Base-by-base conservation (phyloP, 805 yeast species). In the Myxozyma neotropica region DNA sequence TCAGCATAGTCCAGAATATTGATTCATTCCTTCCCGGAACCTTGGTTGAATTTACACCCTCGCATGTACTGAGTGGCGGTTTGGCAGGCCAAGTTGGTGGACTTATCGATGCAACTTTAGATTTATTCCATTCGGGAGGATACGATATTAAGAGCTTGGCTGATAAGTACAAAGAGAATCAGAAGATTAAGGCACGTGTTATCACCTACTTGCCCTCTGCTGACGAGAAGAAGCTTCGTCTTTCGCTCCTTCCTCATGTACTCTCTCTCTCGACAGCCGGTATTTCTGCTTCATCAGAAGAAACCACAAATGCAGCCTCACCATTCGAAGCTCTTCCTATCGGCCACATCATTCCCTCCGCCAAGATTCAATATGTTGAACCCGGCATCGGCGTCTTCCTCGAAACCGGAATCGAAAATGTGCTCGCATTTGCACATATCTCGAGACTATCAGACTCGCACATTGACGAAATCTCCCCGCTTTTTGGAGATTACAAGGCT, bases 1-100 rank as follows among this genome's bases (percentile, higher is more conserved):
- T 63, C n/a, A 23, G 33, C 1, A 83, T 95, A 1, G 76, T 89
- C 21, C 59, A 57, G 21, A 56, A 62, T 40, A 50, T 62, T 3
- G 95, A 91, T 68, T 83, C 96, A 3, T 80, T 92, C 27, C 80
- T 88, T 39, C 96, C 99, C 2, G 99, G 99, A 68, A 82, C 85
- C 64, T 69, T 85, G 10, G 89, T 92, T 8, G 90, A 88, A 59
- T 88, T 91, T 5, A 74, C 86, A 29, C 81, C 91, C 21, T 80
- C 86, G 21, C 84, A 83, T 7, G 80, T 84, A 21, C 73, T 80
- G 27, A 71, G 76, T 7, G 74, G 81, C 38, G 99, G 99, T 62
- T 73, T 89, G 17, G 73, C 80, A n/a, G 82, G 88, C 64, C 87
- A 84, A 70, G 85, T 83, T 0, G 85, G 85, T 66, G 74, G 88